These are phyloP conservation scores for Agroathelia rolfsii DNA, from an alignment of 1,284 basidiomycete genomes.

Conservation along the genomic window DNA sequence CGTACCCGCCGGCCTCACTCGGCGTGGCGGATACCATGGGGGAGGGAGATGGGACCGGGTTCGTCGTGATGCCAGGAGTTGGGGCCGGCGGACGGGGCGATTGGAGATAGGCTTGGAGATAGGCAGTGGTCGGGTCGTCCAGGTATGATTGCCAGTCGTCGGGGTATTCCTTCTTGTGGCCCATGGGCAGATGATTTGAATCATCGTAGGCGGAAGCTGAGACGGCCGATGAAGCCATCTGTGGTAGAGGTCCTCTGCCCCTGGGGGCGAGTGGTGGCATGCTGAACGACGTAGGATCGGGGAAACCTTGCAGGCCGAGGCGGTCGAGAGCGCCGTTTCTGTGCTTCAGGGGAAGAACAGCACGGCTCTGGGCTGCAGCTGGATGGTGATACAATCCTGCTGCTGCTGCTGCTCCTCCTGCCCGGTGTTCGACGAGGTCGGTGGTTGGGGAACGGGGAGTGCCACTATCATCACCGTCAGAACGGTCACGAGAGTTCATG, in stretches of 20 bases:
- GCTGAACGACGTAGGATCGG: conserved; percentile 44
- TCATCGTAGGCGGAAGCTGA: too few relatives aligned
- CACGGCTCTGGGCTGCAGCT: too few relatives aligned
- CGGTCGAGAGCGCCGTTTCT: conserved; percentile 46
- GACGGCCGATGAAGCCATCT: too few relatives aligned
- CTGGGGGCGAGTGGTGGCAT: too few relatives aligned
- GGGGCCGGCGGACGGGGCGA: conserved; percentile 58
- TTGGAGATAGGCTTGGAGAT: conserved; percentile 47
- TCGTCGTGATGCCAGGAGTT: conserved; percentile 65
- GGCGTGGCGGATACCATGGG: conserved; percentile 40
- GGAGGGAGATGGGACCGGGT: conserved; percentile 62
- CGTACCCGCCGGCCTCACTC: conserved; percentile 22
- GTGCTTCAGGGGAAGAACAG: conserved; percentile 18
- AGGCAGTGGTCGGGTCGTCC: conserved; percentile 46
- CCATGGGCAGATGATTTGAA: too few relatives aligned
- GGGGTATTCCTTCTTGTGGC: too few relatives aligned
- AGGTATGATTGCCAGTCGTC: conserved; percentile 43
- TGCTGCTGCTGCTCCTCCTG: too few relatives aligned
- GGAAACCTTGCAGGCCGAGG: conserved; percentile 45
- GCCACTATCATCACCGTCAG: conserved; percentile 35
- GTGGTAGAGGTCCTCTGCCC: too few relatives aligned
- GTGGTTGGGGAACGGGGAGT: conserved; percentile 65
- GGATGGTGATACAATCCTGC: conserved; percentile 22
- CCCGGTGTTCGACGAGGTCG: too few relatives aligned
- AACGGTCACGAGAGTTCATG: too few relatives aligned